Evolutionary conservation across 1,139 yeast genomes (phyloP).

Genomic region (Geotrichum histeridarum): DNA sequence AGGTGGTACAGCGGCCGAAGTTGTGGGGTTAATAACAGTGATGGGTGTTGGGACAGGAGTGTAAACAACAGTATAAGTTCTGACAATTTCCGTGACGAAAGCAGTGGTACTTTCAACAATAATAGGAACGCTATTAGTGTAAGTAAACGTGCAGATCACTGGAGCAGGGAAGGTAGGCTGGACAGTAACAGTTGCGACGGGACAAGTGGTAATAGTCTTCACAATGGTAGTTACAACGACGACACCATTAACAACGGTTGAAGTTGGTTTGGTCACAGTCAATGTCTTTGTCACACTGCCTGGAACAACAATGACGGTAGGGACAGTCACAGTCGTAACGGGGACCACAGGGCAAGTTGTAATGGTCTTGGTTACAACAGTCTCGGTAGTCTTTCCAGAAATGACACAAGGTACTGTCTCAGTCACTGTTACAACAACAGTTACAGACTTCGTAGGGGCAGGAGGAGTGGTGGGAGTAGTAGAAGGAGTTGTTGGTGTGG

Average conservation of each 20-base stretch:
- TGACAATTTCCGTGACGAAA: background rate
- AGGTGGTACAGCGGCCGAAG: conserved; percentile 10
- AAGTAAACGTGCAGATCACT: conserved; percentile 6
- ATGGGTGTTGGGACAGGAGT: background rate
- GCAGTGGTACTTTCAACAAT: conserved; percentile 1
- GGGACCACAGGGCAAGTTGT: conserved; percentile 13
- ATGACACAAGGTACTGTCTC: background rate
- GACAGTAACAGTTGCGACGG: conserved; percentile 13
- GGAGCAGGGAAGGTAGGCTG: conserved; percentile 7
- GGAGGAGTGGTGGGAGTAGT: background rate
- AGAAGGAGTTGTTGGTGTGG: conserved; percentile 13
- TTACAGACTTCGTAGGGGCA: conserved; percentile 3
- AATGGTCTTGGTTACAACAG: conserved; percentile 2
- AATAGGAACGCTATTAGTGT: conserved; percentile 5
- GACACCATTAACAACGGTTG: conserved; percentile 11
- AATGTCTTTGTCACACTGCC: conserved; percentile 19
- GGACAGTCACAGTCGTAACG: background rate
- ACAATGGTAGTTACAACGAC: conserved; percentile 7
- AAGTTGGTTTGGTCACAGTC: conserved; percentile 16
- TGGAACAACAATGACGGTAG: conserved; percentile 9
- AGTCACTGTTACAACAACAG: background rate
- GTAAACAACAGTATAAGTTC: conserved; percentile 2
- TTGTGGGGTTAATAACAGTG: background rate
- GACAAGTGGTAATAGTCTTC: conserved; percentile 12
- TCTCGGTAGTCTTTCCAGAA: conserved; percentile 1